Percentiles rank a stretch among this genome's conserved stretches.
Evolutionary conservation across 139 green algal species (phyloP).

Genomic region (Chlamydomonas sphaeroides): DNA sequence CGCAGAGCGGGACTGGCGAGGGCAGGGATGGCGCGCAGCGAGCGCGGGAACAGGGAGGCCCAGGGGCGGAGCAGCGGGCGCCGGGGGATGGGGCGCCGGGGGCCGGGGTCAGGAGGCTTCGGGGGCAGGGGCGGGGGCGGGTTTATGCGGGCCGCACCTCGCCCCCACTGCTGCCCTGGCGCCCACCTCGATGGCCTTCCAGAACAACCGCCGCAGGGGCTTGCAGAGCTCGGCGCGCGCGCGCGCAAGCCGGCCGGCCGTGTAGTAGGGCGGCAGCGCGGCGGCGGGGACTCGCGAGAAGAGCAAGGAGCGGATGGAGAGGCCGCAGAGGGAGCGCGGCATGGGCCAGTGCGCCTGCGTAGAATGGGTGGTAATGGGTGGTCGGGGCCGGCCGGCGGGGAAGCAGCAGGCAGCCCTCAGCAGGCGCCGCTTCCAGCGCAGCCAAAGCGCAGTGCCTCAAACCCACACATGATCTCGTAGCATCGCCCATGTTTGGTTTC

Average conservation of each 20-base stretch:
- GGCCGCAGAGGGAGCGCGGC: background rate
- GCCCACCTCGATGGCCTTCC: background rate
- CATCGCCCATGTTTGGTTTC: no score
- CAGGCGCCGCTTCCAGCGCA: no score
- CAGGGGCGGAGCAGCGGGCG: background rate
- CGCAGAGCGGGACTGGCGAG: no score
- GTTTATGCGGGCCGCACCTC: background rate
- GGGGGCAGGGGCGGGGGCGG: no score
- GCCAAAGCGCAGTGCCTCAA: no score
- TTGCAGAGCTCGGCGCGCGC: background rate
- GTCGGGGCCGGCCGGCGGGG: no score
- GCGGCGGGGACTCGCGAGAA: background rate
- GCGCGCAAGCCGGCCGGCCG: background rate
- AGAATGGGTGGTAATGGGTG: no score
- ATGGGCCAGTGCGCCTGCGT: slow-evolving; percentile 25
- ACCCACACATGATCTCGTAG: no score
- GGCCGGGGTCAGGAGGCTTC: no score
- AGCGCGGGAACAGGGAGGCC: no score
- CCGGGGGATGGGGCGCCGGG: background rate
- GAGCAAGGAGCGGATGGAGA: background rate
- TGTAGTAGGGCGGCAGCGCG: slow-evolving; percentile 11
- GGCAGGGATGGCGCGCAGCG: no score
- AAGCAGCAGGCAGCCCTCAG: no score
- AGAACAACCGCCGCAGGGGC: slow-evolving; percentile 3
- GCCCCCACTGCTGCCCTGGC: background rate